Conservation (phyloP, 2,329 filamentous ascomycete species). For the Colletotrichum spaethianum region DNA sequence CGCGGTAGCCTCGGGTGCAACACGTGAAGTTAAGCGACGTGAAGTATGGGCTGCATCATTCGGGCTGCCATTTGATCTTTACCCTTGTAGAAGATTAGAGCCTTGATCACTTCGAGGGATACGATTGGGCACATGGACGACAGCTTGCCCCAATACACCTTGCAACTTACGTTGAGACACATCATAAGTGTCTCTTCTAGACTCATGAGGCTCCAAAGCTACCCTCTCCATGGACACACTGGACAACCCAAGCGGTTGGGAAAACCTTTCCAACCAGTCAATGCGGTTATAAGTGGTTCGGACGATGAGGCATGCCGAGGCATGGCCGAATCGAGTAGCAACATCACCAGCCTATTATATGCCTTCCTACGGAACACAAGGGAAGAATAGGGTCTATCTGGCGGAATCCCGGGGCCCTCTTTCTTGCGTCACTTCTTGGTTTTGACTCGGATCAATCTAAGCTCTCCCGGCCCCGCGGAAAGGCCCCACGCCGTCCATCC, state of each 20-base stretch:
- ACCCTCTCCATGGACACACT: background rate
- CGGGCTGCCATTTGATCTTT: background rate
- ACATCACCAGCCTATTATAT: background rate
- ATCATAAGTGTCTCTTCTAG: background rate
- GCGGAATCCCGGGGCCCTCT: background rate
- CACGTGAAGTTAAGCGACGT: background rate
- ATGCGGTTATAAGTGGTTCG: background rate
- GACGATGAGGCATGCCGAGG: background rate
- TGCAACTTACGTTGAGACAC: background rate
- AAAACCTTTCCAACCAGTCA: background rate
- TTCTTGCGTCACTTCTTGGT: background rate
- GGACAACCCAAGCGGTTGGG: background rate
- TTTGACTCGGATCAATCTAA: too few relatives aligned
- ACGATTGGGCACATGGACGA: background rate
- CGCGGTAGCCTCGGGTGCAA: too few relatives aligned
- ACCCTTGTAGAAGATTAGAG: background rate
- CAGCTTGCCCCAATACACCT: too few relatives aligned
- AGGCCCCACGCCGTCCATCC: background rate
- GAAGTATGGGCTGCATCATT: background rate
- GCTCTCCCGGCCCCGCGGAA: background rate
- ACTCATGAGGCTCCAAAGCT: background rate
- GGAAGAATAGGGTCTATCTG: rapidly evolving
- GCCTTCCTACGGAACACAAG: background rate
- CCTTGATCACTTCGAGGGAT: background rate
- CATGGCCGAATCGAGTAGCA: background rate